Evolutionary conservation across 148 eudicot genomes (phyloP).

Genomic region (Suaeda aralocaspica): DNA sequence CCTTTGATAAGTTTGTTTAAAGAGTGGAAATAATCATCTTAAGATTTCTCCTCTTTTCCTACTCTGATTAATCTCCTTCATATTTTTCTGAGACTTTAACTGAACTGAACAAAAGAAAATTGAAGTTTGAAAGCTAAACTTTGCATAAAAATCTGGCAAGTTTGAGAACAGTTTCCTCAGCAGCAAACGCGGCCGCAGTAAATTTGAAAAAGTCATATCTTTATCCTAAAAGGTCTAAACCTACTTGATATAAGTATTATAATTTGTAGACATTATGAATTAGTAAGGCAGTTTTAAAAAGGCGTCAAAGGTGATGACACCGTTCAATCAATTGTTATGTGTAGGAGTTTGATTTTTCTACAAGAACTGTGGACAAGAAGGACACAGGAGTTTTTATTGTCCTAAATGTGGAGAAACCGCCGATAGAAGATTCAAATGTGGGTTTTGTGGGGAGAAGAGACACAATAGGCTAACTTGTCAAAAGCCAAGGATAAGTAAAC

Average conservation of each 20-base stretch:
- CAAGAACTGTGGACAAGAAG: conserved; percentile 82
- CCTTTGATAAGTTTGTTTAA: neutral
- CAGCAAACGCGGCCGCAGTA: neutral
- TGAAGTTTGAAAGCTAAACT: neutral
- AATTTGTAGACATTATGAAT: neutral
- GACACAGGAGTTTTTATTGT: conserved; percentile 77
- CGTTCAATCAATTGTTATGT: neutral
- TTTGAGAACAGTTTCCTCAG: neutral
- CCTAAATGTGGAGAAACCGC: conserved; percentile 43
- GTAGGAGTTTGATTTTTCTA: conserved; percentile 71
- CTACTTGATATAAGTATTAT: neutral
- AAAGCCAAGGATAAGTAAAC: conserved; percentile 25
- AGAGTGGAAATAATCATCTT: neutral
- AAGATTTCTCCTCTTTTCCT: neutral
- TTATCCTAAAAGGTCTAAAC: neutral
- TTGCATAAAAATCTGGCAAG: neutral
- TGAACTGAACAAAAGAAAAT: neutral
- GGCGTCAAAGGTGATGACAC: neutral
- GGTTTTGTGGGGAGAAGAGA: conserved; percentile 66
- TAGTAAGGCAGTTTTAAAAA: neutral
- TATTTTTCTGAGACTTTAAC: neutral
- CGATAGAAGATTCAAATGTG: conserved; percentile 54
- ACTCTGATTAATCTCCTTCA: neutral
- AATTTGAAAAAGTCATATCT: neutral
- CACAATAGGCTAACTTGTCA: conserved; percentile 76